Percentiles rank a stretch among this genome's conserved stretches.
These are phyloP conservation scores for Rubia balearica DNA, from an alignment of 305 asterid genomes.

Conservation along the genomic window DNA sequence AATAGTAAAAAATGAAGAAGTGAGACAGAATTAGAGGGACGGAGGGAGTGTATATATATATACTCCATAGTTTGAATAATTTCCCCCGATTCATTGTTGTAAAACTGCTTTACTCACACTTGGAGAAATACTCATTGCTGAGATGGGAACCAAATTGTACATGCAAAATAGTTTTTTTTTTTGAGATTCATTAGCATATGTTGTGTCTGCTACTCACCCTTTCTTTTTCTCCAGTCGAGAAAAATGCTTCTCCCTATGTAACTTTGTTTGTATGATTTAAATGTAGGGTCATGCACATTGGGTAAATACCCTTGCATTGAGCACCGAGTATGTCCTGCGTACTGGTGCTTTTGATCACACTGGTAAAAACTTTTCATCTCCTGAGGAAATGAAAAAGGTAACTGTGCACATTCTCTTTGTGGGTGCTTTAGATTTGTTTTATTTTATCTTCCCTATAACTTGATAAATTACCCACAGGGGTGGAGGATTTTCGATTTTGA, in stretches of 20 bases:
- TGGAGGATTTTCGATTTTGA: background rate
- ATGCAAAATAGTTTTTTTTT: background rate
- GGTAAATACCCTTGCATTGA: slow-evolving; percentile 93
- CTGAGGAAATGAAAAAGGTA: slow-evolving; percentile 93
- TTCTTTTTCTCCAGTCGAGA: background rate
- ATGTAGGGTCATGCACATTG: slow-evolving; percentile 96
- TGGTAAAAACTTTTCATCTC: slow-evolving; percentile 57
- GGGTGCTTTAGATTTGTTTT: background rate
- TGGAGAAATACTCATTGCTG: background rate
- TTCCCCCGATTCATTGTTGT: background rate
- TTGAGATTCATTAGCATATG: background rate
- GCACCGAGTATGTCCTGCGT: slow-evolving; percentile 93
- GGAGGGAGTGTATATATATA: no score
- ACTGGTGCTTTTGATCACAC: slow-evolving; percentile 95
- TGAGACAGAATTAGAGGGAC: no score
- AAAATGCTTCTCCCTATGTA: background rate
- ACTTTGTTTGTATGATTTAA: slow-evolving; percentile 3
- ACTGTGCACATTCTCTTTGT: background rate
- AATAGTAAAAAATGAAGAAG: no score
- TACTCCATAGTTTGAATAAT: background rate
- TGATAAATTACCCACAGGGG: background rate
- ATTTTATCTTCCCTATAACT: background rate
- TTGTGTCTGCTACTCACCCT: background rate
- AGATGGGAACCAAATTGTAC: background rate
- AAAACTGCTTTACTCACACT: background rate